Conservation (phyloP, 73 alveolate species). For the Paramecium octaurelia region DNA sequence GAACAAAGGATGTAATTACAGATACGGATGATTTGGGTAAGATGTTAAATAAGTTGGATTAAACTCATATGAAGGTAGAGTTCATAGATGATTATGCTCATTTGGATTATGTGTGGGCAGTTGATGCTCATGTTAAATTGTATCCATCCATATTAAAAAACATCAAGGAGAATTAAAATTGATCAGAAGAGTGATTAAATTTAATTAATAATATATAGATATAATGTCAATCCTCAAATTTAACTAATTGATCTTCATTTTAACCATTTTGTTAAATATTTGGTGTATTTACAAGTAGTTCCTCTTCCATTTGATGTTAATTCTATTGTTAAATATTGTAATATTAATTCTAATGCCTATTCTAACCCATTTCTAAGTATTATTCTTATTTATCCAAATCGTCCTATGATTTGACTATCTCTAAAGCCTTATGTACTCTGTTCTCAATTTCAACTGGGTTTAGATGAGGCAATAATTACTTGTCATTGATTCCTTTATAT, state of each 20-base stretch:
- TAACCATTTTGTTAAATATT: no score
- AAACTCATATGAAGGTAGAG: neutral
- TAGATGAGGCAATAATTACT: neutral
- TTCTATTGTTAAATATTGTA: no score
- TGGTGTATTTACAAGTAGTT: no score
- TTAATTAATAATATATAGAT: neutral
- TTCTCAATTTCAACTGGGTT: neutral
- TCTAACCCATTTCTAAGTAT: neutral
- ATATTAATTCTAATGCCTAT: neutral
- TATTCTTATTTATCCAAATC: neutral
- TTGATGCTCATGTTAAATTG: constrained; percentile 58
- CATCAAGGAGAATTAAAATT: neutral
- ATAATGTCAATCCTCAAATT: neutral
- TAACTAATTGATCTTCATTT: no score
- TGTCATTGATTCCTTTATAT: neutral
- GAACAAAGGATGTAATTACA: constrained; percentile 60
- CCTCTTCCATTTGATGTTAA: neutral
- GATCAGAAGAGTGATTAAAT: neutral
- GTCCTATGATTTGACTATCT: neutral
- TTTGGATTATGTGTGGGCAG: constrained; percentile 68
- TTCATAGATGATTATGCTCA: constrained; percentile 61
- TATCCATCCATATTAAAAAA: constrained; percentile 47
- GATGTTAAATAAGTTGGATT: constrained; percentile 36
- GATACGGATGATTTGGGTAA: constrained; percentile 47
- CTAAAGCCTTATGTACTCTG: neutral